Percentiles rank a stretch among this genome's conserved stretches.
Evolutionary conservation across 257 asterid genomes (phyloP).

Genomic region (Mitragyna speciosa): DNA sequence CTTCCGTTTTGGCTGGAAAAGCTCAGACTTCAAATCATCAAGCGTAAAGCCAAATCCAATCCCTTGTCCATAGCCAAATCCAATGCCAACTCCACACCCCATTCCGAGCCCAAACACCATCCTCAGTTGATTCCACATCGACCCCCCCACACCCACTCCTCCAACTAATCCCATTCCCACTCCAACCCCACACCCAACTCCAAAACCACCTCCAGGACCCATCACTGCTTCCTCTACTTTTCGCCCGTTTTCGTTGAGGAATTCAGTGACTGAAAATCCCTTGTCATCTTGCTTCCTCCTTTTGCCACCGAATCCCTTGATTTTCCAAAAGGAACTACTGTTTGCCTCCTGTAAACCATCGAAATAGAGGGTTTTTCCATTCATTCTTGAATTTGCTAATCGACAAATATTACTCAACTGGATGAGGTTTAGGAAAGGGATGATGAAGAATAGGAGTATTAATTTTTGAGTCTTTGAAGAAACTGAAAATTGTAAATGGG

Average conservation of each 20-base stretch:
- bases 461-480: too few species aligned
- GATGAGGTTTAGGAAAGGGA: neutral
- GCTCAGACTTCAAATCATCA: slow-evolving; percentile 41
- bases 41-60: slow-evolving; percentile 58
- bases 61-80: slow-evolving; percentile 77
- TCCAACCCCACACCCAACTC: slow-evolving; percentile 80
- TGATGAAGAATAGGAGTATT: too few species aligned
- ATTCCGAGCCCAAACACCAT: slow-evolving; percentile 66
- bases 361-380: slow-evolving; percentile 22
- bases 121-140: slow-evolving; percentile 55
- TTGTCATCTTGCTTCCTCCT: slow-evolving; percentile 33
- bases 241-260: slow-evolving; percentile 45
- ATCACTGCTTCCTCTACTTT: slow-evolving; percentile 41
- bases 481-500: neutral
- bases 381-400: slow-evolving; percentile 25
- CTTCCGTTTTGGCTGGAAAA: slow-evolving; percentile 31
- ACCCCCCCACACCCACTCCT: slow-evolving; percentile 57
- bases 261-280: slow-evolving; percentile 41
- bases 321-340: slow-evolving; percentile 46
- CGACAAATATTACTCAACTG: neutral
- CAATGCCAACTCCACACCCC: slow-evolving; percentile 84
- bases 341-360: slow-evolving; percentile 39
- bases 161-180: slow-evolving; percentile 70
- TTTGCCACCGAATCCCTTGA: slow-evolving; percentile 46
- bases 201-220: slow-evolving; percentile 83